Percentiles rank a stretch among this genome's conserved stretches.
Conservation (phyloP, 75 land plant genomes). For the Isoetes taiwanensis region DNA sequence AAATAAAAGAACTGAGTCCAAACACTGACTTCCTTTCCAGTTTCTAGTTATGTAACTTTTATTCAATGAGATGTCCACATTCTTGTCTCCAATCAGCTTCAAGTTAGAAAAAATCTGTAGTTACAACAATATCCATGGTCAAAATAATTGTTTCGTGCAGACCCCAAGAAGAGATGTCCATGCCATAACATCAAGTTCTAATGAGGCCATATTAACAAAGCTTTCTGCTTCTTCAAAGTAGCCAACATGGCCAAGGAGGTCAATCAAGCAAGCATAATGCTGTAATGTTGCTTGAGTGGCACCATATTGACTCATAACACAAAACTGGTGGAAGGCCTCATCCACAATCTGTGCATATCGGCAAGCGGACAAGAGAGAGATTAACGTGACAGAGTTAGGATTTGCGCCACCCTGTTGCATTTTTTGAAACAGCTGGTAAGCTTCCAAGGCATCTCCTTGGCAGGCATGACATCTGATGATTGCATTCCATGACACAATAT, state of each 20-base stretch:
- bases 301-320: background rate
- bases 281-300: background rate
- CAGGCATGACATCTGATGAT: background rate
- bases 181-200: background rate
- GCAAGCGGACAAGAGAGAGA: background rate
- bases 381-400: background rate
- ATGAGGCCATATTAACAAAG: background rate
- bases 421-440: background rate
- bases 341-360: constrained; percentile 1
- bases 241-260: constrained; percentile 3
- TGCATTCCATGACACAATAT: background rate
- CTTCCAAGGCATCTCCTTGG: background rate
- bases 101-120: too few relatives aligned
- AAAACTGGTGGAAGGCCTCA: background rate
- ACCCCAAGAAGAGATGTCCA: constrained; percentile 7
- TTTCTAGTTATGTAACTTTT: too few relatives aligned
- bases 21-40: too few relatives aligned
- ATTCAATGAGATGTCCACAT: too few relatives aligned
- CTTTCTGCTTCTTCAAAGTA: background rate
- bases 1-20: too few relatives aligned
- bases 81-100: too few relatives aligned
- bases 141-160: too few relatives aligned
- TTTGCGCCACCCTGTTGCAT: background rate
- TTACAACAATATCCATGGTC: too few relatives aligned
- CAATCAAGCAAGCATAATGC: constrained; percentile 4